Base-by-base conservation (phyloP, 1,284 basidiomycete genomes). In the Trametes hirsuta region DNA sequence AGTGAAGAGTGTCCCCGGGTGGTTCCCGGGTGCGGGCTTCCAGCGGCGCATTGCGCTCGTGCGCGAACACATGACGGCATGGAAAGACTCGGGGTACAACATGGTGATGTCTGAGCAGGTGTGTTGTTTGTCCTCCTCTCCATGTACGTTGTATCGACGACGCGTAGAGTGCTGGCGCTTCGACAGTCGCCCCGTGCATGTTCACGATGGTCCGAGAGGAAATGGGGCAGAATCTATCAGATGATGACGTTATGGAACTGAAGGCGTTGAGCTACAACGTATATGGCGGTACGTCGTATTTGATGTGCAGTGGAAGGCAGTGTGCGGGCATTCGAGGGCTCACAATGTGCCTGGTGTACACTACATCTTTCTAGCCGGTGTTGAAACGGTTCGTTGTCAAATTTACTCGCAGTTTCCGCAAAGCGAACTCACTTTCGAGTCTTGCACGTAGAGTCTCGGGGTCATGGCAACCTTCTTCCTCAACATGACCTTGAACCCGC, bases 11-110 rank as follows among this genome's bases (percentile, higher is more conserved):
- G 37, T 63, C 8, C 66, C 66, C 25, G 24, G 36, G 12, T 68
- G 66, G 66, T 25, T 66, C 14, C 68, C 68, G 1, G 67, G 67
- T 1, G 59, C 56, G 2, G 57, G 57, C 2, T 67, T 62, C 55
- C 67, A 67, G 55, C 42, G 49, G n/a, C 51, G 57, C 21, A 64
- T 64, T 2, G 14, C 50, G n/a, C 21, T 49, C 2, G 63, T 57
- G 4, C 55, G 57, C 15, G 18, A 49, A 10, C 44, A 62, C 14
- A 40, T 60, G 0, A 40, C 47, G 8, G 46, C 36, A 5, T 62
- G 64, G 51, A 30, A 59, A 15, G 15, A 44, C 11, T 5, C 34
- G 21, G 66, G 66, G 4, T 67, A 63, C 42, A 46, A 68, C 5
- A 47, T 48, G 25, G 63, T 68, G 11, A 65, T 56, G 34, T 52